Percentiles rank a stretch among this genome's conserved stretches.
phyloP scores from a whole-genome alignment of 169 alveolate species.

The Plasmodium gonderi region DNA sequence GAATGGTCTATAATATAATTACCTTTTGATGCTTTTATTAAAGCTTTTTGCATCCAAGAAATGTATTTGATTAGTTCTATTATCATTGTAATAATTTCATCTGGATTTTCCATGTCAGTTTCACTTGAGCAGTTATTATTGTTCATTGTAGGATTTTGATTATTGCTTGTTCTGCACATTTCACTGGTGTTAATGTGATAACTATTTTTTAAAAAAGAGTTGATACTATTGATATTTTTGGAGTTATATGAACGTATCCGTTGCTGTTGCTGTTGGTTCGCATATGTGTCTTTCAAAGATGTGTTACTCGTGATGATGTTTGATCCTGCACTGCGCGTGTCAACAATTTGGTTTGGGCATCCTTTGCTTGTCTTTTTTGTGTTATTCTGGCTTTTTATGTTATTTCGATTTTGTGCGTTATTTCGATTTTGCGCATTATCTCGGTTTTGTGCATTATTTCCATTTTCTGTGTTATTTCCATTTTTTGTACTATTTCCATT shows the following conservation, averaged over 20 bases:
- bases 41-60: conserved; percentile 64
- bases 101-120: conserved; percentile 3
- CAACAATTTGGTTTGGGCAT: too few species aligned
- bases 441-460: too few species aligned
- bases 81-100: conserved; percentile 49
- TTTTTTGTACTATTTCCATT: too few species aligned
- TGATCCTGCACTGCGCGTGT: too few species aligned
- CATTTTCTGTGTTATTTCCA: too few species aligned
- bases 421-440: too few species aligned
- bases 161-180: not conserved
- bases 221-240: not conserved
- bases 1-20: conserved; percentile 25
- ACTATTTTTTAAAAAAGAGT: conserved; percentile 9
- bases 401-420: too few species aligned
- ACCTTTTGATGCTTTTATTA: conserved; percentile 37
- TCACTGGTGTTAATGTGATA: not conserved
- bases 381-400: too few species aligned
- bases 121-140: not conserved
- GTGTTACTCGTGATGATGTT: not conserved
- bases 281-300: not conserved
- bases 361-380: too few species aligned
- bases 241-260: conserved; percentile 3
- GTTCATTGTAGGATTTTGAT: not conserved
- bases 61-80: conserved; percentile 52
- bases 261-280: not conserved